These are phyloP conservation scores for Thamnidium elegans DNA, from an alignment of 192 early-diverging fungal genomes.

Conservation along the genomic window DNA sequence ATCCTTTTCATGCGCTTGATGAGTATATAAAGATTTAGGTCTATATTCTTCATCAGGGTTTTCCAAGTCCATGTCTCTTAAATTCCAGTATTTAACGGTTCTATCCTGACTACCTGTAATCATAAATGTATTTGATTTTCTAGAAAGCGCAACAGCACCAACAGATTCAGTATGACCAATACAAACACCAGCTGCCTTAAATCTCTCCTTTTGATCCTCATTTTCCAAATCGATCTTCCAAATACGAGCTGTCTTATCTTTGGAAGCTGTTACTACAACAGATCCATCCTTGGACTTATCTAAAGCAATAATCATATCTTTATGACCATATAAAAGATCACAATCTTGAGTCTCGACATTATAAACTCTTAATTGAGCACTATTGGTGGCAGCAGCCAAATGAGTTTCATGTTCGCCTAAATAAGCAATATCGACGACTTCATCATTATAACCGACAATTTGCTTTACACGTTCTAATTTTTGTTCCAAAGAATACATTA, in stretches of 20 bases:
- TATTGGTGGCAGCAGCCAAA: conserved; percentile 90
- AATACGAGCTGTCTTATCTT: conserved; percentile 83
- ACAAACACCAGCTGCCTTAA: conserved; percentile 66
- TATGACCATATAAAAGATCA: conserved; percentile 86
- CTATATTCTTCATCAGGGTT: conserved; percentile 39
- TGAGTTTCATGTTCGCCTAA: conserved; percentile 69
- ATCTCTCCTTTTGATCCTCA: conserved; percentile 40
- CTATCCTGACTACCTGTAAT: conserved; percentile 91
- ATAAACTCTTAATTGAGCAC: conserved; percentile 88
- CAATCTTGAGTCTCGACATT: conserved; percentile 75
- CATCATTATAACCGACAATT: conserved; percentile 95
- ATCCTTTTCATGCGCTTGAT: conserved; percentile 95
- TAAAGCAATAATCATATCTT: conserved; percentile 83
- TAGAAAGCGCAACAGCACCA: conserved; percentile 80
- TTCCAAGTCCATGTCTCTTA: conserved; percentile 54
- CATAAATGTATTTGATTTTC: conserved; percentile 63
- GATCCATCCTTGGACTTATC: conserved; percentile 65
- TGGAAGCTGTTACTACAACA: conserved; percentile 82
- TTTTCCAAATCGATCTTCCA: conserved; percentile 74
- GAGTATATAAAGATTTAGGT: conserved; percentile 75
- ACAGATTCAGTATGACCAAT: conserved; percentile 92
- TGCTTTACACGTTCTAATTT: conserved; percentile 66
- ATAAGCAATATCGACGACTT: conserved; percentile 84
- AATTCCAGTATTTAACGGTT: conserved; percentile 93
- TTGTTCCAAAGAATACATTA: conserved; percentile 64